Base-by-base conservation (phyloP, 192 early-diverging fungal genomes). In the Phycomyces blakesleeanus region DNA sequence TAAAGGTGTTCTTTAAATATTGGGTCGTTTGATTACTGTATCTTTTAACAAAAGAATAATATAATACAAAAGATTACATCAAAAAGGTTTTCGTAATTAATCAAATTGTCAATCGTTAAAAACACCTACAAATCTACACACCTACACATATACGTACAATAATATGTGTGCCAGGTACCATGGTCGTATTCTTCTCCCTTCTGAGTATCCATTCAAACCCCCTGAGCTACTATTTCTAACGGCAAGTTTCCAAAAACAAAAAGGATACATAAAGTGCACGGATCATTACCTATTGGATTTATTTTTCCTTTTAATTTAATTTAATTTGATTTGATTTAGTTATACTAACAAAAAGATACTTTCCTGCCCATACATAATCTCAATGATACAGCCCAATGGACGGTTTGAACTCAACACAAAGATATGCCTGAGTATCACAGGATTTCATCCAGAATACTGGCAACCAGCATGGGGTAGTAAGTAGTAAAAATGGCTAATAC, bases 381-480 rank as follows among this genome's bases (percentile, higher is more conserved):
- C 29, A 7, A 25, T 50, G 16, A 26, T 47, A 10, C 66, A 84
- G 76, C 89, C 86, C 0, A 91, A 86, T 60, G 90, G 94, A 11
- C 84, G 96, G 14, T 98, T 98, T 72, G 89, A 96, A 69, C 71
- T 93, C 22, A 85, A 91, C 67, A 96, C 91, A 61, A 94, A 98
- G 67, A 95, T 98, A 3, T 98, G 96, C 61, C 80, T 97, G 51
- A 92, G 89, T 57, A 94, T 96, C 60, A 95, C 93, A 44, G 91
- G 87, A 38, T 92, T 91, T 75, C 95, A 98, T 74, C 93, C 94
- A 18, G 93, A 98, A 71, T 89, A 83, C 58, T 97, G 97, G 95
- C 86, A 93, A 63, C 97, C 97, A 5, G 92, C 94, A 11, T 98
- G 96, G 96, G 95, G 93, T 12, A 91, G 82, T 83, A 67, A 59